Evolutionary conservation across 140 eudicot species (phyloP), one percentile per base, ranked within the genome.

Genomic region (Ambrosia hybrid): DNA sequence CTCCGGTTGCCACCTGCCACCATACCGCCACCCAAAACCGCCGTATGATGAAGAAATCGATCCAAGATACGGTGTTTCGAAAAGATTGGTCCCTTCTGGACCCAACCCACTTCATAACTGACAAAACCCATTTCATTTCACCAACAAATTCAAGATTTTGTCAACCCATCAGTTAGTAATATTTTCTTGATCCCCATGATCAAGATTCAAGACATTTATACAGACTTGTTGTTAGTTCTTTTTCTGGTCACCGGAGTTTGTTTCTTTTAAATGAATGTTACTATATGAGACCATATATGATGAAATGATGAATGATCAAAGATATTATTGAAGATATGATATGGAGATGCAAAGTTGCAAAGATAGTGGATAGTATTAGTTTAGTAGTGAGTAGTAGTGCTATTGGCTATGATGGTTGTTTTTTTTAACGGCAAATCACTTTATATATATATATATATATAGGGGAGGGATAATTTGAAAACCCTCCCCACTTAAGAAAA

Each of bases 51-150:
- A 76, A 30, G 91, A 90, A 26, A 81, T 85, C 56, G 97, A 90
- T 71, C 92, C 95, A 76, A 85, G 95, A 85, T 90, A 83, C 80
- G 97, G 95, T 3, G 97, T 90, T 30, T 83, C 75, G 67, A 90
- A 90, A 72, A 79, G 97, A 87, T 76, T 87, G 73, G 95, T 90
- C 74, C 97, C 97, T 49, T 85, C 95, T 46, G 97, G 97, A 51
- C 97, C 97, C 70, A 91, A 91, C 90, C 97, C 97, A 68, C 95
- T 91, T 43, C 97, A 91, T 57, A 91, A 91, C 17, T 91, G 81
- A 85, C 15, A 70, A 71, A 67, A 73, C 71, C 79, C 70, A 69
- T 48, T 48, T 70, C 66, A 10, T 75, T 68, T 53, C 68, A 13
- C 77, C 37, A 15, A 45, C 55, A 9, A 76, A 46, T 80, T 68